These are phyloP conservation scores for Aegilops bicornis DNA, from an alignment of 176 grass and related monocot species.

Conservation along the genomic window DNA sequence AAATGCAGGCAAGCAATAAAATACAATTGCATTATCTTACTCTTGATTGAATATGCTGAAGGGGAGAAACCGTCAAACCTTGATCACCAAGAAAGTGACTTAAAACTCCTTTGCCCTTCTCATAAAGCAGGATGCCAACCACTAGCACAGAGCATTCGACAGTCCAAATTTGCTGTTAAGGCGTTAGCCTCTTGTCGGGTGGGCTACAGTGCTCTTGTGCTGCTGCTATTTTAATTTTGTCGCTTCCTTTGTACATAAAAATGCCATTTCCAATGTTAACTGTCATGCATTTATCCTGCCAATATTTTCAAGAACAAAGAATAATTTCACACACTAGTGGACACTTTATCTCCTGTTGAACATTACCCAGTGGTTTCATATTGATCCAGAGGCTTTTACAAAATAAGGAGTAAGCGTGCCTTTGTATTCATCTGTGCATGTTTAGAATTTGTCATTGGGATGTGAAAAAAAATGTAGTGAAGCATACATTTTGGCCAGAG, in stretches of 20 bases:
- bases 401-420: not conserved
- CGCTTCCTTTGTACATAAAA: not conserved
- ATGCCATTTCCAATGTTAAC: not conserved
- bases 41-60: not conserved
- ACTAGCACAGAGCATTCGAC: not conserved
- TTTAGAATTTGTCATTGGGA: not conserved
- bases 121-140: constrained; percentile 1
- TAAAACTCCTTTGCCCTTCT: not conserved
- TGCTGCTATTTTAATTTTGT: not conserved
- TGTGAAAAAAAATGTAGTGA: not conserved
- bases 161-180: not conserved
- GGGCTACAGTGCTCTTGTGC: not conserved
- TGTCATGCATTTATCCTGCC: not conserved
- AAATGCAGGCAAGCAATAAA: not conserved
- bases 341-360: not conserved
- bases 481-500: constrained; percentile 7
- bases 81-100: constrained; percentile 1
- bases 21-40: not conserved
- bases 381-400: not conserved
- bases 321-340: not conserved
- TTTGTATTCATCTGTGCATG: not conserved
- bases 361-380: not conserved
- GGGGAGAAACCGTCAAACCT: not conserved
- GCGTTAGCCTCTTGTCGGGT: not conserved
- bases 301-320: not conserved